Evolutionary conservation across 495 filamentous ascomycete genomes (phyloP), one percentile per base, ranked within the genome.

Genomic region (Neurospora discreta): DNA sequence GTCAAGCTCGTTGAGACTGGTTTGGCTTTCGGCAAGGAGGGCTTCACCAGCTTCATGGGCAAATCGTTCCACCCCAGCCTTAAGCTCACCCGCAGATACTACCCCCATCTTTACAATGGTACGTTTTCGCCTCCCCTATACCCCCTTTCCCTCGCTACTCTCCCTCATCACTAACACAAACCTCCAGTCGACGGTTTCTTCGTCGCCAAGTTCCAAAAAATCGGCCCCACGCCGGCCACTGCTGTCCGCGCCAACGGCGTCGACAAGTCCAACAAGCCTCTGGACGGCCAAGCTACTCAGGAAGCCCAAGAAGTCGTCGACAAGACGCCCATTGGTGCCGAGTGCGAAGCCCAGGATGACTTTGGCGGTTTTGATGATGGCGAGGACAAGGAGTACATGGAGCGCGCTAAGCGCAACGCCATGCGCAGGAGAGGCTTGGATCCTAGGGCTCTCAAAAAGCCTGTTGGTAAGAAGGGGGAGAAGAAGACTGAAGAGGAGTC

Each of bases 161-260:
- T 46, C 20, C 3, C 20, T 10, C 43, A 6, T 39, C 39, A 15
- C n/a, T 58, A 58, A 26, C 20, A 26, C 46, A 39, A 23, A 23
- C 23, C 13, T 6, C 13, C 1, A 60, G 92, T 99, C 36, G 95
- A 99, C 75, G 95, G 95, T 70, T 99, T 99, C 89, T 99, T 96
- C 79, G 95, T 98, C 71, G 91, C 92, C 77, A 99, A 98, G 82
- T 90, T 99, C 78, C 95, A 96, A 83, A 99, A 99, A 88, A 88
- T 87, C 39, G 95, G 88, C 15, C 91, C 91, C 0, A 92, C 90
- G 15, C 89, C 91, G 0, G 81, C 82, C 39, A 86, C 86, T 43
- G 84, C 85, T 15, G 85, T 87, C 72, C 77, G 82, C 23, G 81
- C 77, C 70, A 74, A 73, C 40, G 77, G 73, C 65, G 52, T 33